These are phyloP conservation scores for Grigorovia transvaalensis DNA, from an alignment of 805 yeast genomes.

Conservation along the genomic window DNA sequence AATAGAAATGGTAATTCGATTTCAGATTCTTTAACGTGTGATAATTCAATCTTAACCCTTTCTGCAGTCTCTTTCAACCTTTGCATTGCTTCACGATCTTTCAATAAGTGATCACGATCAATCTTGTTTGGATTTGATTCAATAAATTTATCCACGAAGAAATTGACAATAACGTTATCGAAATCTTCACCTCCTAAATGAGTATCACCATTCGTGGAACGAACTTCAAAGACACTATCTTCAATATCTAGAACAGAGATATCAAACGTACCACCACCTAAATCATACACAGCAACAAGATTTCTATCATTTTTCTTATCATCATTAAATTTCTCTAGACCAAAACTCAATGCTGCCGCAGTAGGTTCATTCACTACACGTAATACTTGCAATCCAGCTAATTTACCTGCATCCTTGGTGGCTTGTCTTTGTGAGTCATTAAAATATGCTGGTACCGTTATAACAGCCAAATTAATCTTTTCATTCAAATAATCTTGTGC, in stretches of 20 bases:
- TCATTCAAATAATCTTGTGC: slow-evolving; percentile 50
- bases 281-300: slow-evolving; percentile 47
- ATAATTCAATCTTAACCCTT: slow-evolving; percentile 62
- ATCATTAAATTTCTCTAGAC: slow-evolving; percentile 43
- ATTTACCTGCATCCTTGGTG: slow-evolving; percentile 66
- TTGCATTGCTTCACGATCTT: slow-evolving; percentile 51
- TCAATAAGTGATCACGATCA: slow-evolving; percentile 26
- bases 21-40: slow-evolving; percentile 51
- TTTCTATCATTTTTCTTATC: slow-evolving; percentile 24
- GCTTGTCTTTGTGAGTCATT: slow-evolving; percentile 77
- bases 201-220: slow-evolving; percentile 77
- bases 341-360: slow-evolving; percentile 78
- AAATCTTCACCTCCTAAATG: slow-evolving; percentile 84
- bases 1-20: slow-evolving; percentile 63
- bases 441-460: slow-evolving; percentile 79
- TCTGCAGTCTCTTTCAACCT: slow-evolving; percentile 75
- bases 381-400: slow-evolving; percentile 66
- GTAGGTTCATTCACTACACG: slow-evolving; percentile 79
- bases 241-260: slow-evolving; percentile 69
- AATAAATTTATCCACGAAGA: slow-evolving; percentile 50
- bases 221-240: slow-evolving; percentile 71
- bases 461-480: slow-evolving; percentile 58
- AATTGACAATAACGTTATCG: slow-evolving; percentile 51
- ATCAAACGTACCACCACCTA: slow-evolving; percentile 83
- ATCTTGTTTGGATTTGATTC: slow-evolving; percentile 37